Evolutionary conservation across 2,329 filamentous ascomycete species (phyloP), one percentile per base, ranked within the genome.

Genomic region (Sporothrix inflata): DNA sequence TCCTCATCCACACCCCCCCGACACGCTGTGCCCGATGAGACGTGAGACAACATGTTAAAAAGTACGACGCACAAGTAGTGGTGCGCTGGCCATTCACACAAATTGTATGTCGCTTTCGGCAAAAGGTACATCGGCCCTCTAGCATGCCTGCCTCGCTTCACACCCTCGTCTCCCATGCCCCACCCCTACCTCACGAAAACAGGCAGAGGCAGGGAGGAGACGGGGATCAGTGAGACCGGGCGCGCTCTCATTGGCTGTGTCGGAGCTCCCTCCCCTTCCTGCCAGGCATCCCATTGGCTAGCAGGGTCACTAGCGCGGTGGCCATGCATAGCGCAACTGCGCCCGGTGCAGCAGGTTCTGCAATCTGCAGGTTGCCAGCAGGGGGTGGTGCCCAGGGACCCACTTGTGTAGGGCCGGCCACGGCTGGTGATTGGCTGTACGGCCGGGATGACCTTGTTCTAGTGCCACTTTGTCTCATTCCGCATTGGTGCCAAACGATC

Each of bases 401-500:
- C 57, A 63, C n/a, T 63, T 16, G 7, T 21, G 11, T 55, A 14
- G 3, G 4, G 38, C 21, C 12, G 21, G 16, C 6, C 9, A 12
- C 21, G 40, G 27, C 11, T 1, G 3, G 0, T 61, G 14, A 70
- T 70, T 70, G 68, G 68, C 21, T 3, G 38, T 45, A 14, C 11
- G 30, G 66, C 45, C 47, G 30, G 66, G 49, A 69, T 69, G 66
- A 69, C 66, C 66, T 30, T 55, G 66, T 21, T 19, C 65, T 34
- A 67, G 65, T 27, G 47, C 63, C 63, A n/a, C 40, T 30, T 30
- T 45, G 42, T 49, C 65, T 53, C 45, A 38, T 38, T 67, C 65
- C 45, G 40, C 24, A 12, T 34, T 34, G 60, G 34, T 42, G 19
- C 63, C 63, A 67, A 42, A 21, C 40, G 21, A 66, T 45, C 61